Percentiles rank a stretch among this genome's conserved stretches.
These are phyloP conservation scores for Bruguiera gymnorhiza DNA, from an alignment of 345 rosid genomes.

Conservation along the genomic window DNA sequence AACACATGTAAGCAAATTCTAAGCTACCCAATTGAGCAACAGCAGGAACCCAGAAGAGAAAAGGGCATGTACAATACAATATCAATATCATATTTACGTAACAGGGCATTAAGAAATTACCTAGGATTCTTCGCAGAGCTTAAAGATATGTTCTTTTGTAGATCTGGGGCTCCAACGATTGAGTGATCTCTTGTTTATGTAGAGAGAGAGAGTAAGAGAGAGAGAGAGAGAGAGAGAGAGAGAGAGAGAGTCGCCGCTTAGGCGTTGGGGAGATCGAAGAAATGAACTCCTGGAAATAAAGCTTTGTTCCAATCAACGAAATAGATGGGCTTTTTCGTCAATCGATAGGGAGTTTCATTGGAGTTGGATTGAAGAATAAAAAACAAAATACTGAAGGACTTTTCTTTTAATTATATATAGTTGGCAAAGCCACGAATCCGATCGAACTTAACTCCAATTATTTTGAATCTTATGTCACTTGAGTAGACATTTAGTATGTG, in stretches of 20 bases:
- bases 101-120: background rate
- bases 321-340: too few relatives aligned
- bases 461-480: too few relatives aligned
- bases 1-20: too few relatives aligned
- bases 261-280: background rate
- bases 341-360: too few relatives aligned
- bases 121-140: background rate
- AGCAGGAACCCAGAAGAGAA: background rate
- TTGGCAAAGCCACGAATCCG: too few relatives aligned
- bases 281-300: background rate
- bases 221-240: background rate
- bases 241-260: background rate
- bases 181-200: background rate
- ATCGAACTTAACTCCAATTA: too few relatives aligned
- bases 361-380: too few relatives aligned
- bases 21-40: too few relatives aligned
- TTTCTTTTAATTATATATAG: too few relatives aligned
- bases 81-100: background rate
- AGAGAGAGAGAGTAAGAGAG: background rate
- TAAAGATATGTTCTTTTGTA: background rate
- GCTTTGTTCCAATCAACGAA: too few relatives aligned
- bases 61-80: background rate
- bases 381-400: too few relatives aligned
- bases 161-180: background rate
- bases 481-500: too few relatives aligned